These are phyloP conservation scores for Cyphellophora europaea DNA, from an alignment of 2,329 filamentous ascomycete species.

Conservation along the genomic window DNA sequence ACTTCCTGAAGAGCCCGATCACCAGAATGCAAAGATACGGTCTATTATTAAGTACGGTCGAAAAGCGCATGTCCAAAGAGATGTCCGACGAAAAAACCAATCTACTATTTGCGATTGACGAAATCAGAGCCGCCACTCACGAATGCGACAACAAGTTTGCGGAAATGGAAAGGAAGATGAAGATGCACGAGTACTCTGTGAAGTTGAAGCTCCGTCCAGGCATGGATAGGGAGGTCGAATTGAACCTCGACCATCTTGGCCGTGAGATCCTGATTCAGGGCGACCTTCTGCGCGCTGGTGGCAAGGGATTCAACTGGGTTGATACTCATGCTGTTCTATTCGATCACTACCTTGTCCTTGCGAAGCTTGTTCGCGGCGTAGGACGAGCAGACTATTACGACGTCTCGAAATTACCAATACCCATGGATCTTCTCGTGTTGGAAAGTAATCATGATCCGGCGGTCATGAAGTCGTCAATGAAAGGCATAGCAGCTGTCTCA, in stretches of 20 bases:
- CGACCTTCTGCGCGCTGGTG: constrained; percentile 79
- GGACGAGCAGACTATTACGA: constrained; percentile 78
- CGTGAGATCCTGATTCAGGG: constrained; percentile 82
- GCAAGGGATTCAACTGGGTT: constrained; percentile 83
- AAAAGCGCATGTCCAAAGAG: constrained; percentile 73
- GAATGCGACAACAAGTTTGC: constrained; percentile 91
- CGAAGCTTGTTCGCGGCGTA: constrained; percentile 56
- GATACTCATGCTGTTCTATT: constrained; percentile 91
- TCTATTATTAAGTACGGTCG: constrained; percentile 70
- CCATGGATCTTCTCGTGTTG: constrained; percentile 88
- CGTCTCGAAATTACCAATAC: constrained; percentile 88
- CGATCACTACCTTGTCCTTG: constrained; percentile 90
- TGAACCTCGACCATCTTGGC: constrained; percentile 90
- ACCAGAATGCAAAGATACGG: constrained; percentile 86
- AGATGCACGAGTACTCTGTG: constrained; percentile 70
- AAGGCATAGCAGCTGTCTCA: constrained; percentile 58
- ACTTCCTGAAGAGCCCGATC: constrained; percentile 86
- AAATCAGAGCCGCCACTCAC: constrained; percentile 79
- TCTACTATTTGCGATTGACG: constrained; percentile 72
- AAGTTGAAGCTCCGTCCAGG: constrained; percentile 80
- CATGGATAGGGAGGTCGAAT: constrained; percentile 69
- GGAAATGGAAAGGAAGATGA: constrained; percentile 84
- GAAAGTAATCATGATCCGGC: constrained; percentile 90
- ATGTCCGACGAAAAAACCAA: constrained; percentile 84
- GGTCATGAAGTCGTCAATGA: constrained; percentile 64